phyloP scores from a whole-genome alignment of 192 early-diverging fungal genomes.

The Phycomyces nitens region DNA sequence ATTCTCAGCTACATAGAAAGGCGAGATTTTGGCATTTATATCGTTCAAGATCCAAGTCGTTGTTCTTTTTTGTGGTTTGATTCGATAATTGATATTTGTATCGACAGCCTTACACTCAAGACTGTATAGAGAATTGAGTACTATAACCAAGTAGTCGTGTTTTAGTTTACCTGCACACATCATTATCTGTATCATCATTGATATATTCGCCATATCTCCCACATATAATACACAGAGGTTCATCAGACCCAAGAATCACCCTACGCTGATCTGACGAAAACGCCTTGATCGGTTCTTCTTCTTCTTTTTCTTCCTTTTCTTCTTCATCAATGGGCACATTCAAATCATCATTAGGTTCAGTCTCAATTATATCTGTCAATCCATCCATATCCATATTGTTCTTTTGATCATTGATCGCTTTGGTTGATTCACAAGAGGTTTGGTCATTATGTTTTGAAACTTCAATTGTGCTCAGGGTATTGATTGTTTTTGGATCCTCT shows the following conservation, averaged over 20 bases:
- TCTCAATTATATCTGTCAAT: no score
- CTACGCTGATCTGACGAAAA: constrained; percentile 31
- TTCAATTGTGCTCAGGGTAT: no score
- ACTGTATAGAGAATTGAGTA: constrained; percentile 16
- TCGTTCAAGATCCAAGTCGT: neutral
- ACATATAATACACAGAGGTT: constrained; percentile 42
- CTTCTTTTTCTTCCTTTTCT: neutral
- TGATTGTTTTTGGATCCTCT: no score
- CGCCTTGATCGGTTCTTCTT: constrained; percentile 7
- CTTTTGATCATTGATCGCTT: no score
- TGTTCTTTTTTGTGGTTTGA: neutral
- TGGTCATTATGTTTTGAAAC: no score
- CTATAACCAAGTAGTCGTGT: no score
- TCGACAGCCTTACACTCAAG: constrained; percentile 41
- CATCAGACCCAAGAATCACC: constrained; percentile 12
- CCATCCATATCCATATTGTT: no score
- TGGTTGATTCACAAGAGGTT: no score
- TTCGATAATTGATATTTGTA: constrained; percentile 15
- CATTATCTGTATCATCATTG: constrained; percentile 35
- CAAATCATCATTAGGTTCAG: neutral
- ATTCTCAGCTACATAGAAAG: constrained; percentile 14
- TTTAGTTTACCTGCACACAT: constrained; percentile 38
- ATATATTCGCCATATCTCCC: constrained; percentile 47
- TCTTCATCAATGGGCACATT: neutral
- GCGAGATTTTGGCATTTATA: neutral